Evolutionary conservation across 2,329 filamentous ascomycete genomes (phyloP), one percentile per base, ranked within the genome.

Genomic region (Phialophora macrospora): DNA sequence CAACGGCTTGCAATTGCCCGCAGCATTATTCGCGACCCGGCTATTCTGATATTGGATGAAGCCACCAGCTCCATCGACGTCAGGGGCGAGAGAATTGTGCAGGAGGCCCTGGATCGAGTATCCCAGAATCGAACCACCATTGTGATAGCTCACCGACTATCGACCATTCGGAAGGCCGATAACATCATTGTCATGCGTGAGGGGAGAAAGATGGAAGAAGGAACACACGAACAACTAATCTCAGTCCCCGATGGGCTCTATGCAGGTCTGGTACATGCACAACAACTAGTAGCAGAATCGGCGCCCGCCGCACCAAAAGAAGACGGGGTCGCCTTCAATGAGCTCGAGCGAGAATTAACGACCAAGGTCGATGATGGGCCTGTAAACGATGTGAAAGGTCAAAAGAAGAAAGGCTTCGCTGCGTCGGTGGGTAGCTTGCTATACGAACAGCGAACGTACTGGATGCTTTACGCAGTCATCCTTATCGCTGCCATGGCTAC

Each of bases 1-100:
- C 92, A 96, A 75, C 86, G 92, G 4, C 84, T 96, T 26, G 88
- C 90, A 1, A 92, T 93, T 67, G 90, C 90, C 0, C 82, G 90
- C 7, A 88, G 88, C 11, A 87, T 92, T 30, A 82, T 92, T 60
- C 86, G 88, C 54, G 80, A 87, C 58, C 90, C 90, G 0, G 79
- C 81, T 0, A 85, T 93, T 1, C 77, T 93, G 2, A 84, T 93
- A 5, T 80, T 95, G 7, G 90, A 95, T 72, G 90, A 94, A 76
- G 90, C 91, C 1, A 93, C 90, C 0, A 90, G 87, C 64, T 88
- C 89, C 14, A 83, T 87, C 44, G 85, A 87, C 69, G 82, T 85
- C 0, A 78, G 81, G 14, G 83, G 82, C 0, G 84, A 86, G 70
- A 78, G 77, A 11, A 80, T 83, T n/a, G 84, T 87, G 0, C 84